A percentile compares a stretch with the other conserved stretches of the same genome.
Evolutionary conservation across 352 stramenopile species (phyloP).

Genomic region (Pythium coloratum): DNA sequence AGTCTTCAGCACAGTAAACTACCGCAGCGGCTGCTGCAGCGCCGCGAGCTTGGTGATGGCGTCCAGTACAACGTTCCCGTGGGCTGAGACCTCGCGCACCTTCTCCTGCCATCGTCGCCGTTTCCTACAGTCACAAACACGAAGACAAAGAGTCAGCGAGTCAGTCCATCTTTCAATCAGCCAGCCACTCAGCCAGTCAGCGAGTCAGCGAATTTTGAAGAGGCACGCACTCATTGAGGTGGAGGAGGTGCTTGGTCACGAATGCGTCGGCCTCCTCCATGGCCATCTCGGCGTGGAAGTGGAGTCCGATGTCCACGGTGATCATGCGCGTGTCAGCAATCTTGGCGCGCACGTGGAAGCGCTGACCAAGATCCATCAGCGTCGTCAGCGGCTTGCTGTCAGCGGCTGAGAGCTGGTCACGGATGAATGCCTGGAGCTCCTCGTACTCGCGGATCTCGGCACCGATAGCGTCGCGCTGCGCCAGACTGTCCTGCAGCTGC

Average conservation of each 20-base stretch:
- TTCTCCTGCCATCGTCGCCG: slow-evolving; percentile 68
- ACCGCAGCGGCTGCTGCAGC: slow-evolving; percentile 41
- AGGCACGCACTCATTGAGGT: slow-evolving; percentile 47
- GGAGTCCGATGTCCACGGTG: slow-evolving; percentile 67
- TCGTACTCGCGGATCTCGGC: slow-evolving; percentile 67
- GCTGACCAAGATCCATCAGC: slow-evolving; percentile 71
- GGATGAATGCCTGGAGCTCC: slow-evolving; percentile 47
- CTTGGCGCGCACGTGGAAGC: slow-evolving; percentile 76
- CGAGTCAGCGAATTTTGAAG: not conserved
- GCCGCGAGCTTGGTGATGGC: slow-evolving; percentile 73
- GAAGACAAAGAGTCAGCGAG: slow-evolving; percentile 7
- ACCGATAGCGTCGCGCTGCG: slow-evolving; percentile 45
- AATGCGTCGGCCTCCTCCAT: slow-evolving; percentile 56
- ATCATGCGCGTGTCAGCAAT: slow-evolving; percentile 56
- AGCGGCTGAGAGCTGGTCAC: slow-evolving; percentile 25
- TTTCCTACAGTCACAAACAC: slow-evolving; percentile 39
- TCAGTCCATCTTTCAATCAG: not conserved
- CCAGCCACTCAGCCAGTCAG: not conserved
- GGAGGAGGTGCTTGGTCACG: slow-evolving; percentile 48
- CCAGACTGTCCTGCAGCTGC: slow-evolving; percentile 62
- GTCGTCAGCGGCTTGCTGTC: slow-evolving; percentile 23
- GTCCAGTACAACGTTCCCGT: slow-evolving; percentile 75
- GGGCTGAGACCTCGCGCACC: slow-evolving; percentile 63
- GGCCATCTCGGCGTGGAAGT: slow-evolving; percentile 83
- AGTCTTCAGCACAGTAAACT: not conserved